These are phyloP conservation scores for Argentina anserina DNA, from an alignment of 306 rosid species.

Conservation along the genomic window DNA sequence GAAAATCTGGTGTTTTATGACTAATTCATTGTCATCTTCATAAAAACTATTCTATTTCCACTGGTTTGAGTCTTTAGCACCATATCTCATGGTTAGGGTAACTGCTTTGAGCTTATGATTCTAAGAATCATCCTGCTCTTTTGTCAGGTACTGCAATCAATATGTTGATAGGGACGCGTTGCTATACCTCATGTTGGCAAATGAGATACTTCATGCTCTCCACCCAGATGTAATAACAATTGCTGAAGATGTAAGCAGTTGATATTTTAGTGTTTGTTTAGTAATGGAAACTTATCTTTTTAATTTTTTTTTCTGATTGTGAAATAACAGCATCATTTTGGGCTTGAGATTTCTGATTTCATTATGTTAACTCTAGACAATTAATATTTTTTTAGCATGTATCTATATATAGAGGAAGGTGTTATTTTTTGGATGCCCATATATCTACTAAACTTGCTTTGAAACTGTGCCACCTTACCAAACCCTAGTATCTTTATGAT, in stretches of 20 bases:
- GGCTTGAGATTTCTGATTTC: background rate
- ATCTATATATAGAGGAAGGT: background rate
- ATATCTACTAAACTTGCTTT: background rate
- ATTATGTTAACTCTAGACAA: background rate
- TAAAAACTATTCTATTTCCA: background rate
- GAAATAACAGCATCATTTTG: background rate
- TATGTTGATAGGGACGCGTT: conserved; percentile 87
- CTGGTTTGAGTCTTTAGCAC: conserved; percentile 2
- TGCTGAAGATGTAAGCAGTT: conserved; percentile 78
- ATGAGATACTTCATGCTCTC: conserved; percentile 72
- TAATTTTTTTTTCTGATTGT: background rate
- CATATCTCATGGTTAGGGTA: background rate
- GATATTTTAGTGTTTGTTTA: background rate
- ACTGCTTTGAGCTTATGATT: background rate
- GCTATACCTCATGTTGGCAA: conserved; percentile 81
- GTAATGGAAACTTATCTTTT: background rate
- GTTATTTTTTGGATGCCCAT: background rate
- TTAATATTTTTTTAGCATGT: background rate
- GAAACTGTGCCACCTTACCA: background rate
- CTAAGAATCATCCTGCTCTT: conserved; percentile 19
- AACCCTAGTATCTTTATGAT: background rate
- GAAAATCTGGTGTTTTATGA: background rate
- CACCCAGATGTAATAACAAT: conserved; percentile 84
- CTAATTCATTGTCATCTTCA: conserved; percentile 3
- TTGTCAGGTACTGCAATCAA: conserved; percentile 87